Base-by-base conservation (phyloP, 768 basidiomycete genomes). In the Ramaria sp. region DNA sequence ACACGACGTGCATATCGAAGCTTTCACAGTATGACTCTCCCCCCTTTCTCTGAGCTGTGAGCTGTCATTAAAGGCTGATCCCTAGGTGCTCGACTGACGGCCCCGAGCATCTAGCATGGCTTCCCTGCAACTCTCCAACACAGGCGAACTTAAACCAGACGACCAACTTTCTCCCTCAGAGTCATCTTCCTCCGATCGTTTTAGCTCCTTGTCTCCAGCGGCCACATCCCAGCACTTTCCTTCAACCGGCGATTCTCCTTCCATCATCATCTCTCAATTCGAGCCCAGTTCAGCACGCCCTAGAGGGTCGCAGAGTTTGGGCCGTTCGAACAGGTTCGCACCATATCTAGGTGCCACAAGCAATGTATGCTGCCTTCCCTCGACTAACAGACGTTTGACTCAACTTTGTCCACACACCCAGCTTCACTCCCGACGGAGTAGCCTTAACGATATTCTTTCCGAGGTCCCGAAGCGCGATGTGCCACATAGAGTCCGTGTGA, bases 11-110 rank as follows among this genome's bases (percentile, higher is more conserved):
- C 8, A 36, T 25, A n/a, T 48, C 18, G 27, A 9, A 25, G 15
- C 53, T 39, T 24, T 20, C 22, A 7, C 44, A n/a, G 28, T 36
- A 55, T 55, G 53, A 55, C 12, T 32, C 53, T 55, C 16, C 53
- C 53, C 13, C 47, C 53, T 5, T 55, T 55, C 45, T 38, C 53
- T 55, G 53, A 55, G 43, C 53, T 55, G 53, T 55, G 34, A 42
- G 52, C 32, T 34, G 13, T 24, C n/a, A 34, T 54, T 20, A 30
- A 16, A 27, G 20, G 16, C 37, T n/a, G 12, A 25, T n/a, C n/a
- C 22, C 9, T 13, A 2, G 2, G 22, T n/a, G 8, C 28, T 15
- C 12, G 34, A 45, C 32, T 34, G 5, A 25, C 15, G 10, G n/a
- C n/a, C 13, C 37, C 25, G 20, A 43, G 18, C 16, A 45, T 55